Base-by-base conservation (phyloP, 805 yeast species). In the Nakazawaea siamensis region DNA sequence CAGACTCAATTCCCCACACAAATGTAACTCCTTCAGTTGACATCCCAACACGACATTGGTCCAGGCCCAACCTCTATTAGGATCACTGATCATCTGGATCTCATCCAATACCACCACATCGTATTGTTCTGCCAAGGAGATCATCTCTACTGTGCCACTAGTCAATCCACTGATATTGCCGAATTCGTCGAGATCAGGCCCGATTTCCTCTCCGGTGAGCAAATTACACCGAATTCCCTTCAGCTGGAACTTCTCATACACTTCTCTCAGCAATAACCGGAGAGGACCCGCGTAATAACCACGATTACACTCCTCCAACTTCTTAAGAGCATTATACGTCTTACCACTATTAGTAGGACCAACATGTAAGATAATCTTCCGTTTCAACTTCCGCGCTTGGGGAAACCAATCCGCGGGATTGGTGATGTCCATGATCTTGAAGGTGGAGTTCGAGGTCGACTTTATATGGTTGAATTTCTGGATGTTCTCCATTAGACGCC, bases 301-400 rank as follows among this genome's bases (percentile, higher is more conserved):
- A 14, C 76, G 68, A 21, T 74, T 65, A 12, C 86, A 76, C 15
- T 55, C 48, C 45, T 76, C 76, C 32, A 92, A 64, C 37, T 75
- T 67, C 47, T 80, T 66, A 30, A 92, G 59, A 0, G 97, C 95
- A 31, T 73, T 70, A 51, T 84, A 83, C 0, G 97, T 92, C 50
- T 92, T 92, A 10, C 99, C 99, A 45, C 92, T 79, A 54, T 92
- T 92, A 0, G 99, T 92, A 1, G 99, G 98, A 0, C 99, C 99
- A 9, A 92, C 84, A 53, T 92, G 99, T 76, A 92, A 72, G n/a
- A 81, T 69, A 32, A 92, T 67, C 33, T 80, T 78, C 26, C 99
- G 64, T 43, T 75, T 77, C 62, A 86, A 64, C 43, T 76, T 72
- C 26, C 97, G 65, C 1, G 98, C 94, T 29, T 68, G 75, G 0